Conservation (phyloP, 139 green algal species). For the Parachlorella kessleri region DNA sequence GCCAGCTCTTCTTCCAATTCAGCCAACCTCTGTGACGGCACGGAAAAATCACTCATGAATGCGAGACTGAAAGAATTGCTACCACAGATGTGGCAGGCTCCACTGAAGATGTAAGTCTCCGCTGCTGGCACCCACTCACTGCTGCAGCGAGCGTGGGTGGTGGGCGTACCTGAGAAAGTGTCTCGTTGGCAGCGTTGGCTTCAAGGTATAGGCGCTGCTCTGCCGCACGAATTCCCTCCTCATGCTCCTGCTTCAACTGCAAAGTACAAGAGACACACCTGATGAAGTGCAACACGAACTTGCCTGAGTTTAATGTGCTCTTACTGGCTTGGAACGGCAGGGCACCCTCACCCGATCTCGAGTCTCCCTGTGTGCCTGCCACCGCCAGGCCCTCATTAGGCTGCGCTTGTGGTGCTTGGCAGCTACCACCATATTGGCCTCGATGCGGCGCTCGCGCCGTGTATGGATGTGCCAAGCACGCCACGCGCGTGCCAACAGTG, state of each 20-base stretch:
- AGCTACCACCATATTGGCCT: neutral
- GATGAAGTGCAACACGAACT: neutral
- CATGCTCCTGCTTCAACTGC: no score
- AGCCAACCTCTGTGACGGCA: slow-evolving; percentile 20
- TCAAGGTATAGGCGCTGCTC: no score
- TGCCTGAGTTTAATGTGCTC: neutral
- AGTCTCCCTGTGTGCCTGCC: neutral
- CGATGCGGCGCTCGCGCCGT: slow-evolving; percentile 9
- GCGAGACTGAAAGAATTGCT: neutral
- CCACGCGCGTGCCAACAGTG: neutral
- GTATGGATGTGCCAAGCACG: neutral
- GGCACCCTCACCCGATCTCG: neutral
- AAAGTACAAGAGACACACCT: neutral
- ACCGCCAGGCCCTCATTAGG: slow-evolving; percentile 9
- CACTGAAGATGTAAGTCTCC: neutral
- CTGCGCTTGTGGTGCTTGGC: slow-evolving; percentile 3
- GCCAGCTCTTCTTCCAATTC: slow-evolving; percentile 42
- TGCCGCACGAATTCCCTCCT: no score
- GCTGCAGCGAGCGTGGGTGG: neutral
- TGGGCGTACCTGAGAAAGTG: neutral
- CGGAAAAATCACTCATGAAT: neutral
- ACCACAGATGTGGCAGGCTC: neutral
- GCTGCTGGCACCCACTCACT: neutral
- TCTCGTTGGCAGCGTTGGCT: slow-evolving; percentile 1
- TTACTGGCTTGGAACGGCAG: neutral